Percentiles rank a stretch among this genome's conserved stretches.
Evolutionary conservation across 768 basidiomycete genomes (phyloP).

Genomic region (Russula olivacea): DNA sequence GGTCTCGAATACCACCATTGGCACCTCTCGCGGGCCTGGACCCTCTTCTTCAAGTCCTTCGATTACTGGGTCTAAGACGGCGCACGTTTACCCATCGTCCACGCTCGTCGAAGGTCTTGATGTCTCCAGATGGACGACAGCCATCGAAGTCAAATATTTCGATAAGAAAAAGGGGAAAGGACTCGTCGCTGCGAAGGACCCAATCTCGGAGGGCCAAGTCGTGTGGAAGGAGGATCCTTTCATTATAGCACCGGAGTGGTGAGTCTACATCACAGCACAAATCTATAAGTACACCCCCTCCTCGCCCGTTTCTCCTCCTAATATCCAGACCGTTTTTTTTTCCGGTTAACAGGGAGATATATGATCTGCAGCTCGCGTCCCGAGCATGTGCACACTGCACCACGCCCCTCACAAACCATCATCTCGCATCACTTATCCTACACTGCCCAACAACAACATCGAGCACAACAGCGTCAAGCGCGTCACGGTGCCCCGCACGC

Average conservation of each 20-base stretch:
- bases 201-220: conserved; percentile 64
- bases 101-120: conserved; percentile 59
- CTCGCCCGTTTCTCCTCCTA: no score
- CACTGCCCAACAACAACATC: no score
- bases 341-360: conserved; percentile 84
- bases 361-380: conserved; percentile 55
- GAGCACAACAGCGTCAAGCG: no score
- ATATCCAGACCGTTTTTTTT: no score
- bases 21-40: background rate
- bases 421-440: conserved; percentile 17
- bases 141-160: conserved; percentile 68
- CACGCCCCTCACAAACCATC: conserved; percentile 43
- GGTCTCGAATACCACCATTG: background rate
- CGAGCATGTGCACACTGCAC: conserved; percentile 74
- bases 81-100: conserved; percentile 51
- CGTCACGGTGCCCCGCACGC: no score
- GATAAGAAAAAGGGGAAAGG: conserved; percentile 75
- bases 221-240: conserved; percentile 2
- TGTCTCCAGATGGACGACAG: conserved; percentile 50
- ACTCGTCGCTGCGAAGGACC: conserved; percentile 58
- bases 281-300: no score
- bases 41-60: background rate
- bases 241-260: conserved; percentile 65
- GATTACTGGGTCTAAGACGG: background rate
- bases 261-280: no score